Percentiles rank a stretch among this genome's conserved stretches.
These are phyloP conservation scores for Psilocybe subaeruginosa DNA, from an alignment of 768 basidiomycete species.

Conservation along the genomic window DNA sequence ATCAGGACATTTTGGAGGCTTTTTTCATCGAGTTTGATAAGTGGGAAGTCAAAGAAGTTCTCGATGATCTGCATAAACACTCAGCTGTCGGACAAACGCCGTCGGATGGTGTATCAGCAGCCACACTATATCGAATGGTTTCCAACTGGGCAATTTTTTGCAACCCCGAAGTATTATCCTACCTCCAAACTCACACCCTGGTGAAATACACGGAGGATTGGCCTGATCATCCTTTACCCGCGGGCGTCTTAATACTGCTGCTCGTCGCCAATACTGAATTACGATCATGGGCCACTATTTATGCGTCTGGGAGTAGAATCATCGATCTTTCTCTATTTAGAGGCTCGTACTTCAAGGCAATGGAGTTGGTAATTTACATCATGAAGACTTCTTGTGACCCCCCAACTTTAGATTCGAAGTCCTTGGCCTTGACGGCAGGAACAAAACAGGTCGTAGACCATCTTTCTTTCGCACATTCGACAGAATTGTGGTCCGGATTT, in stretches of 20 bases:
- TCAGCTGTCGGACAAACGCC: slow-evolving; percentile 30
- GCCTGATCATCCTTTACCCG: slow-evolving; percentile 62
- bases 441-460: slow-evolving; percentile 38
- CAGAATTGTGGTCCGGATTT: slow-evolving; percentile 57
- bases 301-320: slow-evolving; percentile 45
- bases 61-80: slow-evolving; percentile 46
- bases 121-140: slow-evolving; percentile 62
- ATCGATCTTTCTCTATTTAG: slow-evolving; percentile 52
- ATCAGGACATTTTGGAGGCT: slow-evolving; percentile 43
- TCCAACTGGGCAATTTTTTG: slow-evolving; percentile 62
- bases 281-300: slow-evolving; percentile 62
- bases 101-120: slow-evolving; percentile 38
- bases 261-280: slow-evolving; percentile 51
- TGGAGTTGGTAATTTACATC: slow-evolving; percentile 41
- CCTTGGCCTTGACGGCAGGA: neutral
- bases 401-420: neutral
- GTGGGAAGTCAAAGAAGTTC: slow-evolving; percentile 64
- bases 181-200: slow-evolving; percentile 43
- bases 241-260: slow-evolving; percentile 61
- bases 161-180: slow-evolving; percentile 46
- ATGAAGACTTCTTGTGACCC: slow-evolving; percentile 21
- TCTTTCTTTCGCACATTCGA: slow-evolving; percentile 13
- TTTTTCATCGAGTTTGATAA: slow-evolving; percentile 68
- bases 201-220: slow-evolving; percentile 43
- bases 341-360: slow-evolving; percentile 46